Base-by-base conservation (phyloP, 208 protist species). In the Leptomonas pyrrhocoris region DNA sequence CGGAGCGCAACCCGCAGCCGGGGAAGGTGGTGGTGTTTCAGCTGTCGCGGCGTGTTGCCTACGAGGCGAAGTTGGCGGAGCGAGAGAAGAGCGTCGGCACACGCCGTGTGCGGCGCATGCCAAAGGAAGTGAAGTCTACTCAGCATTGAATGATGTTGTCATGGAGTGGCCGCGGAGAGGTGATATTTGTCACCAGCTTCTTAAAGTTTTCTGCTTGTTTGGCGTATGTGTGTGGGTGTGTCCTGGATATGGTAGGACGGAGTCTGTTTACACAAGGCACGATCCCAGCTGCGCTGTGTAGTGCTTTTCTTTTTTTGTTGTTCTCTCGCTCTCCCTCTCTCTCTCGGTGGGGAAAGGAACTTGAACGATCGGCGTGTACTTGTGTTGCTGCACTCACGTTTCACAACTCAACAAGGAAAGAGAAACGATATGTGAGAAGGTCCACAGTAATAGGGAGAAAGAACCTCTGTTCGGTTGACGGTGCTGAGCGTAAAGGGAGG, bases 41-140 rank as follows among this genome's bases (percentile, higher is more conserved):
- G 68, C 81, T 96, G 23, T 96, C 89, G 3, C 82, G 92, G 2
- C 74, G 79, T 51, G 68, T 85, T 19, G 92, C 92, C 27, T 80
- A 94, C 40, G 87, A 94, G 40, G 65, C 91, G 65, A 86, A 86
- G 61, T 66, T 93, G 60, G 67, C 68, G 49, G 88, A 91, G 68
- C 68, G 81, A 28, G 80, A 69, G 51, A 74, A 81, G 31, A 88
- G 79, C 57, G 73, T 70, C 18, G 75, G 69, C 8, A 74, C 70
- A 18, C 70, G 76, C 16, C 75, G 79, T 43, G 81, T 81, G 58
- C 85, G 77, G 28, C 59, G 60, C 43, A 79, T 85, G 72, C 81
- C 50, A 56, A 83, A 72, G 48, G 75, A 79, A 27, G 56, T 43
- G 43, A 78, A 80, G 40, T 4, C 66, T 16, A 54, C 61, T 25